Evolutionary conservation across 1,284 basidiomycete genomes (phyloP), one percentile per base, ranked within the genome.

Genomic region (Testicularia cyperi): DNA sequence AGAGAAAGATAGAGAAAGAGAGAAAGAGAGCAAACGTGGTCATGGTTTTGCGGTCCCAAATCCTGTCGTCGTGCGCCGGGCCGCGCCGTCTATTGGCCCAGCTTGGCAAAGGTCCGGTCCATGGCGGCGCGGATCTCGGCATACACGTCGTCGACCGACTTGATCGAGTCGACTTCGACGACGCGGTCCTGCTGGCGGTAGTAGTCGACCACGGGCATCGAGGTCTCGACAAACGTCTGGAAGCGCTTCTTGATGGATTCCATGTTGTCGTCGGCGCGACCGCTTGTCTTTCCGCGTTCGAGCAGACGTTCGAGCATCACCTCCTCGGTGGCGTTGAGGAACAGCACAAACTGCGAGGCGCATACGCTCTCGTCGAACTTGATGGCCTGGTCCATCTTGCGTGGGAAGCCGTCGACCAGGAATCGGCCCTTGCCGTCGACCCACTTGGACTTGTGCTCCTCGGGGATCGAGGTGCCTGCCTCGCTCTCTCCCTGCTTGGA

Each of bases 181-280:
- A 96, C 89, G 77, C 90, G 90, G 71, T 80, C 81, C 49, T 82
- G 75, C 52, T 81, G 78, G 42, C 82, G 79, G 78, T 95, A 96
- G 78, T 92, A 82, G 43, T 94, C 82, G 54, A 98, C 90, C 42
- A 99, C 95, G 10, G 95, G 94, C 88, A 91, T 90, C n/a, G 88
- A 91, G 35, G 91, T 88, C 37, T 88, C 85, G 57, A 87, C 82
- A 79, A 97, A 97, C 1, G 92, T 95, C 27, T 80, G 80, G 82
- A 98, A 97, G 12, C 95, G 88, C 80, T 98, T 99, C 80, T 85
- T 88, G 80, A 98, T 96, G 75, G 86, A 92, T 79, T 96, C 92
- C 18, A 81, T 82, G 77, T 99, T 99, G 77, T 98, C 95, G 72
- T 99, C 95, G 69, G 90, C 90, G 22, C 95, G 82, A 15, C 95